Evolutionary conservation across 2,329 filamentous ascomycete species (phyloP), one percentile per base, ranked within the genome.

Genomic region (Beauveria asiatica): DNA sequence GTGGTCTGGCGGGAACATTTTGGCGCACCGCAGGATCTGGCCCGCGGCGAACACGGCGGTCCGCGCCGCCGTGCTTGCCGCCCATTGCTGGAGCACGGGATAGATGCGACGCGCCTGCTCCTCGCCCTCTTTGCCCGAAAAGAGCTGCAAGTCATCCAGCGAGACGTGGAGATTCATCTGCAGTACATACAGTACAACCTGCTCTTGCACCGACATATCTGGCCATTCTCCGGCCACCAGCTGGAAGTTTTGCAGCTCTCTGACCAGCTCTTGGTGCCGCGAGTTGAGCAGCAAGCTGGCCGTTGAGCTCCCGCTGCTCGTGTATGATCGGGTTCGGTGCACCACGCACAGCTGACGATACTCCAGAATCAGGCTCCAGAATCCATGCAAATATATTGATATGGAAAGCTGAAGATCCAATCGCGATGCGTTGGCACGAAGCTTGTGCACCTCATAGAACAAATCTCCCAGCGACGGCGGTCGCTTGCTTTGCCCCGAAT

Each of bases 31-130:
- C 5, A 90, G 69, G 1, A 88, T 78, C 69, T 89, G 87, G 0
- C 84, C 86, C 1, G 87, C 87, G 64, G 87, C 84, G 81, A 83
- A 89, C 1, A 89, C 68, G 10, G 85, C 82, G 62, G 82, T 80
- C 30, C 85, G 77, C 8, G 84, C 80, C 23, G 83, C 78, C 1
- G 74, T 66, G 44, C 76, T 84, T 39, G 77, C 75, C 0, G 77
- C 78, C 85, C 85, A 88, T 27, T 82, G 76, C 61, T 82, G 79
- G 8, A 88, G 73, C 0, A 78, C 74, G 0, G 83, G 80, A 63
- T 84, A 85, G 16, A 84, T 78, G 7, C 79, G 73, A 4, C 82
- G 78, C 4, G 86, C 85, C 67, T 88, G 83, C 39, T 87, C 84
- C 62, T 85, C 81, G 25, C 84, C 85, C 64, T 86, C 85, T 48